A percentile compares a stretch with the other conserved stretches of the same genome.
phyloP scores from a whole-genome alignment of 495 filamentous ascomycete species.

The Hypomontagnella monticulosa region DNA sequence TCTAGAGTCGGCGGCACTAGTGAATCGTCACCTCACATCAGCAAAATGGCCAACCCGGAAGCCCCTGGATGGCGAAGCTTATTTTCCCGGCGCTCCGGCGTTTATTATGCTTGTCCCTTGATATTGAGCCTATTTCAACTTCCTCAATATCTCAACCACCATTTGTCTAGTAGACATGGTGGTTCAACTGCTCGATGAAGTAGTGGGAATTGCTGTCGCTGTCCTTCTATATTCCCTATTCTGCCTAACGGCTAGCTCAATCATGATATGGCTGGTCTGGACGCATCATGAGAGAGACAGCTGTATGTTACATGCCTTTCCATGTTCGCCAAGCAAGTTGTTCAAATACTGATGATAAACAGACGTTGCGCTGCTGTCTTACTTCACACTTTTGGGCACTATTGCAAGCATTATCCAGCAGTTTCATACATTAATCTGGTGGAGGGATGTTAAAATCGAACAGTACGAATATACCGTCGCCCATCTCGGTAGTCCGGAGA shows the following conservation, averaged over 20 bases:
- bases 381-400: slow-evolving; percentile 50
- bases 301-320: slow-evolving; percentile 47
- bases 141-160: slow-evolving; percentile 26
- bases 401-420: slow-evolving; percentile 58
- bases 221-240: slow-evolving; percentile 56
- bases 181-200: slow-evolving; percentile 54
- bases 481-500: slow-evolving; percentile 52
- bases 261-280: slow-evolving; percentile 55
- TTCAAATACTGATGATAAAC: slow-evolving; percentile 15
- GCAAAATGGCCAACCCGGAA: slow-evolving; percentile 12
- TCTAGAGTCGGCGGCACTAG: slow-evolving; percentile 23
- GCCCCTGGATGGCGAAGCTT: slow-evolving; percentile 28
- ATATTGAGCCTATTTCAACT: slow-evolving; percentile 13
- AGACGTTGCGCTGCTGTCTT: slow-evolving; percentile 58
- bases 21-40: slow-evolving; percentile 18
- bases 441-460: slow-evolving; percentile 53
- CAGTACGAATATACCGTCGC: slow-evolving; percentile 51
- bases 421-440: slow-evolving; percentile 54
- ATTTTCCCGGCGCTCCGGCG: slow-evolving; percentile 10
- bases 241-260: slow-evolving; percentile 46
- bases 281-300: slow-evolving; percentile 57
- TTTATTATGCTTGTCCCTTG: slow-evolving; percentile 3
- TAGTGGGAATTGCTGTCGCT: slow-evolving; percentile 47
- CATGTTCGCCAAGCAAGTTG: background rate
- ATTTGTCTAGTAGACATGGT: slow-evolving; percentile 45